Evolutionary conservation across 2,329 filamentous ascomycete species (phyloP).

Genomic region (Chaetothyriales sp.): DNA sequence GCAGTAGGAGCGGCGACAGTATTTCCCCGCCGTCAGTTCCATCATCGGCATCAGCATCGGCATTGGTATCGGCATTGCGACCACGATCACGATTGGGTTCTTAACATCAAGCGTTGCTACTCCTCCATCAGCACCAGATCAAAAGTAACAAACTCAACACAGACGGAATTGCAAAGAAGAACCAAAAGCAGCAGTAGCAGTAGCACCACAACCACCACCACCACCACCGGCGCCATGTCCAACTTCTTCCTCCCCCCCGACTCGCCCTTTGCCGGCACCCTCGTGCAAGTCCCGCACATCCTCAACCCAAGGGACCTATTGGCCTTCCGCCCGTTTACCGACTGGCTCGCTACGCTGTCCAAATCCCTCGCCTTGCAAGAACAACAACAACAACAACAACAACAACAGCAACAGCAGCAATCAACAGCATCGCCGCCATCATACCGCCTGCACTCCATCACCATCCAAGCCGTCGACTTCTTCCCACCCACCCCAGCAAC

Average conservation of each 20-base stretch:
- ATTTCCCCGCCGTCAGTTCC: neutral
- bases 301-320: conserved; percentile 31
- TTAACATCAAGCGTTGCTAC: too few relatives aligned
- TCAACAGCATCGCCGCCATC: conserved; percentile 31
- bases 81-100: too few relatives aligned
- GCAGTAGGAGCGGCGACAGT: too few relatives aligned
- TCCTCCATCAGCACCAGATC: too few relatives aligned
- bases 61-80: neutral
- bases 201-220: neutral
- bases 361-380: conserved; percentile 35
- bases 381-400: conserved; percentile 30
- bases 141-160: too few relatives aligned
- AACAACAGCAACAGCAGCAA: conserved; percentile 29
- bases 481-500: conserved; percentile 26
- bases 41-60: neutral
- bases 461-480: conserved; percentile 40
- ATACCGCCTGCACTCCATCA: conserved; percentile 37
- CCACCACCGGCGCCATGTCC: neutral
- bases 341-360: conserved; percentile 38
- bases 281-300: conserved; percentile 27
- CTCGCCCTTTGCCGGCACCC: neutral
- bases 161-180: too few relatives aligned
- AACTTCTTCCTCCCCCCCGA: neutral
- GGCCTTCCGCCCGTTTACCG: conserved; percentile 39
- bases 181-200: neutral